A percentile compares a stretch with the other conserved stretches of the same genome.
phyloP scores from a whole-genome alignment of 768 basidiomycete species.

The Trametes cinnabarina region DNA sequence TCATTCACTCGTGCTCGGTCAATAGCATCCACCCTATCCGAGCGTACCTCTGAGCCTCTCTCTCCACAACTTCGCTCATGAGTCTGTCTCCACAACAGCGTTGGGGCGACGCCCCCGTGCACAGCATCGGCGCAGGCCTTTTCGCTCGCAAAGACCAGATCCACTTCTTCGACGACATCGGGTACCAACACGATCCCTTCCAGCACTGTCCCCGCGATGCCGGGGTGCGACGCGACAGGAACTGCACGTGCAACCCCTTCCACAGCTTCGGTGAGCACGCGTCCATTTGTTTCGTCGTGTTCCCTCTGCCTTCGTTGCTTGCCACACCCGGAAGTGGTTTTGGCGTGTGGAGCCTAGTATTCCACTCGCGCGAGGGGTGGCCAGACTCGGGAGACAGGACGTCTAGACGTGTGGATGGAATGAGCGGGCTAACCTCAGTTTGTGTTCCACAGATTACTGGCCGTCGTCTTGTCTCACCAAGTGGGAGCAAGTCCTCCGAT shows the following conservation, averaged over 20 bases:
- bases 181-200: slow-evolving; percentile 55
- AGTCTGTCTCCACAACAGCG: slow-evolving; percentile 31
- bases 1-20: too few relatives aligned
- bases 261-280: slow-evolving; percentile 54
- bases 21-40: too few relatives aligned
- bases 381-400: too few relatives aligned
- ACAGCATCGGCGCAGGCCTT: slow-evolving; percentile 48
- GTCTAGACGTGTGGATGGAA: too few relatives aligned
- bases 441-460: slow-evolving; percentile 44
- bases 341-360: not conserved
- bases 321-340: not conserved
- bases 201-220: slow-evolving; percentile 46
- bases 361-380: not conserved
- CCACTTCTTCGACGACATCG: slow-evolving; percentile 76
- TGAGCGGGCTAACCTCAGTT: not conserved
- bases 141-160: slow-evolving; percentile 55
- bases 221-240: slow-evolving; percentile 38
- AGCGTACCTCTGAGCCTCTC: too few relatives aligned
- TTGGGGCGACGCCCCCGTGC: slow-evolving; percentile 48
- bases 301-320: not conserved
- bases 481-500: slow-evolving; percentile 39
- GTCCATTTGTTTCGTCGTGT: not conserved
- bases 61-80: not conserved
- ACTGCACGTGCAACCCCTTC: slow-evolving; percentile 48
- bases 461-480: slow-evolving; percentile 56